Evolutionary conservation across 2,329 filamentous ascomycete genomes (phyloP).

Genomic region (Monilinia aucupariae): DNA sequence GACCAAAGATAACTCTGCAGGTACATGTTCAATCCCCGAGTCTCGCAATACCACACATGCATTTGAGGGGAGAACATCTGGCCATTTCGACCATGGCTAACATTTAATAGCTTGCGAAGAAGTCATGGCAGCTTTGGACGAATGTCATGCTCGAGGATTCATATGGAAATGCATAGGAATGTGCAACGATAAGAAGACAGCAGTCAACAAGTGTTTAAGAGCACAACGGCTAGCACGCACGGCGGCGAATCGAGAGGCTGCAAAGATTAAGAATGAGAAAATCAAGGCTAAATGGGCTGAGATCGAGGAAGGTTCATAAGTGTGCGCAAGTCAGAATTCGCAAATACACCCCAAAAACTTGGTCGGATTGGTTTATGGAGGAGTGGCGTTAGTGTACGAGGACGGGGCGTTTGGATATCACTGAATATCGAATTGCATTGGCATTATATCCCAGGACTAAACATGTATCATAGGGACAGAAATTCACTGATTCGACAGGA

Average conservation of each 20-base stretch:
- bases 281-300: slow-evolving; percentile 76
- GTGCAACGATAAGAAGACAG: slow-evolving; percentile 80
- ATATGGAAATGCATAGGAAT: slow-evolving; percentile 84
- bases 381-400: slow-evolving; percentile 3
- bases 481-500: neutral
- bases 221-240: slow-evolving; percentile 75
- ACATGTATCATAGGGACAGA: neutral
- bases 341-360: neutral
- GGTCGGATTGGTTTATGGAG: neutral
- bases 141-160: slow-evolving; percentile 91
- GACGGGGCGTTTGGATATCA: slow-evolving; percentile 6
- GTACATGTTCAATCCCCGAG: slow-evolving; percentile 43
- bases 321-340: slow-evolving; percentile 20
- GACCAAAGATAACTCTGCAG: slow-evolving; percentile 75
- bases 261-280: slow-evolving; percentile 64
- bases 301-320: slow-evolving; percentile 62
- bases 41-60: neutral
- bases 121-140: slow-evolving; percentile 87
- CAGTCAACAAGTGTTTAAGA: slow-evolving; percentile 80
- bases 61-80: slow-evolving; percentile 3
- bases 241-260: slow-evolving; percentile 64
- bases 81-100: slow-evolving; percentile 18
- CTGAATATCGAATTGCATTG: neutral
- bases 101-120: slow-evolving; percentile 74
- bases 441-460: neutral